Conservation (phyloP, 192 early-diverging fungal species). For the Phlyctochytrium bullatum region DNA sequence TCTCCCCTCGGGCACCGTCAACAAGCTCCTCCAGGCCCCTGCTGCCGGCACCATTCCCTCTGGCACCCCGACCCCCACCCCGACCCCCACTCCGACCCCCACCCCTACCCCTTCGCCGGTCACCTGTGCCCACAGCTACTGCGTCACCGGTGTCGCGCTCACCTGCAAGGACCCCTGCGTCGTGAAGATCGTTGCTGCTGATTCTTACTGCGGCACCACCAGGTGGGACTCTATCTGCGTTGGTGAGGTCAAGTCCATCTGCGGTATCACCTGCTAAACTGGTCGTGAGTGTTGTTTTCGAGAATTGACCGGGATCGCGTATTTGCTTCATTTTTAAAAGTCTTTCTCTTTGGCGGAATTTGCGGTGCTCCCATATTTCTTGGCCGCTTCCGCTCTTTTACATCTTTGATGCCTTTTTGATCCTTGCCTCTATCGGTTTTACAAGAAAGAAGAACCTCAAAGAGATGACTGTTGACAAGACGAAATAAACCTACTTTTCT, state of each 20-base stretch:
- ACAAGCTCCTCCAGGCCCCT: constrained; percentile 32
- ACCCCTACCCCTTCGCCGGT: background rate
- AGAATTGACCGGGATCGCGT: no score
- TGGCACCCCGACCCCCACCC: background rate
- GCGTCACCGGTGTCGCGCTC: constrained; percentile 17
- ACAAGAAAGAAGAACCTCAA: no score
- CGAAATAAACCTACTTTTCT: no score
- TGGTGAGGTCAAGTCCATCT: constrained; percentile 21
- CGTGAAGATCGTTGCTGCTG: constrained; percentile 25
- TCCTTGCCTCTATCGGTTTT: no score
- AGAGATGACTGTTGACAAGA: no score
- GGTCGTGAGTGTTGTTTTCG: no score
- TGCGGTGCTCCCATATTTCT: no score
- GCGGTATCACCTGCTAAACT: constrained; percentile 16
- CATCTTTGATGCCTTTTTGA: no score
- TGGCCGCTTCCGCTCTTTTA: no score
- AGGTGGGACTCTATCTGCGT: constrained; percentile 28
- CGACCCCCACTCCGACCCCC: background rate
- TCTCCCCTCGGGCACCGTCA: constrained; percentile 14
- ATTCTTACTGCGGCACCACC: constrained; percentile 26
- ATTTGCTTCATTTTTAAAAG: no score
- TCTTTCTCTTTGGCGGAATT: no score
- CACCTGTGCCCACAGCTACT: constrained; percentile 28
- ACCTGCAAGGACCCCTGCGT: constrained; percentile 25
- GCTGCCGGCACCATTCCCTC: background rate